These are phyloP conservation scores for Amylocystis lapponica DNA, from an alignment of 768 basidiomycete species.

Conservation along the genomic window DNA sequence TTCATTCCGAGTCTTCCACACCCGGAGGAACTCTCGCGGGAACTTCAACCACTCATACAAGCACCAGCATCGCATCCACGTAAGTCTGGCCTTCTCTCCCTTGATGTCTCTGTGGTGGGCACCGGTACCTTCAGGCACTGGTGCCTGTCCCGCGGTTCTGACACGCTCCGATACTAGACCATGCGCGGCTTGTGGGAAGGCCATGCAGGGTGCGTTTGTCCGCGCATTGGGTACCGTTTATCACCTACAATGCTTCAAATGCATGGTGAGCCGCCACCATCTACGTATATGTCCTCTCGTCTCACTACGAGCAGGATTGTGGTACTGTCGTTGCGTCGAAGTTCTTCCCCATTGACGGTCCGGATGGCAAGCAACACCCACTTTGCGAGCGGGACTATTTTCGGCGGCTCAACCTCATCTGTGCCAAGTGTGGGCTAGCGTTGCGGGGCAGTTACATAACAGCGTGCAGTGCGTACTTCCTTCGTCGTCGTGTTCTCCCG, in stretches of 20 bases:
- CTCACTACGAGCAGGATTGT: slow-evolving; percentile 64
- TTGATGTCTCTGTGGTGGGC: neutral
- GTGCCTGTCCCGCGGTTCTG: neutral
- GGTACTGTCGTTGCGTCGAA: slow-evolving; percentile 95
- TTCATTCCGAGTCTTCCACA: slow-evolving; percentile 49
- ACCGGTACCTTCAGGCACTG: neutral
- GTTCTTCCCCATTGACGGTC: slow-evolving; percentile 96
- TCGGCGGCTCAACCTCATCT: slow-evolving; percentile 90
- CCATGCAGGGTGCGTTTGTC: slow-evolving; percentile 95
- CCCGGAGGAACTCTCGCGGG: slow-evolving; percentile 36
- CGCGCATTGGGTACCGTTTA: slow-evolving; percentile 90
- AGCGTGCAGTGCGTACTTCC: slow-evolving; percentile 77
- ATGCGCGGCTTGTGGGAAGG: slow-evolving; percentile 72
- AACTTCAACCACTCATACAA: slow-evolving; percentile 51
- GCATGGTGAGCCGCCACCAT: slow-evolving; percentile 73
- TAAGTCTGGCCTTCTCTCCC: slow-evolving; percentile 32
- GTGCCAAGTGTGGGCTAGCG: slow-evolving; percentile 92
- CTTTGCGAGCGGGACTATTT: slow-evolving; percentile 99
- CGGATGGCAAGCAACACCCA: slow-evolving; percentile 83
- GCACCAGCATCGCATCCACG: slow-evolving; percentile 53
- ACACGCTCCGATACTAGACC: slow-evolving; percentile 34
- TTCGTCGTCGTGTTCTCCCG: slow-evolving; percentile 5
- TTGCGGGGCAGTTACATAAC: slow-evolving; percentile 98
- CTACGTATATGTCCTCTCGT: slow-evolving; percentile 6
- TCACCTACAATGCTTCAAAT: slow-evolving; percentile 98